These are phyloP conservation scores for Aureobasidium subglaciale DNA, from an alignment of 2,329 filamentous ascomycete species.

Conservation along the genomic window DNA sequence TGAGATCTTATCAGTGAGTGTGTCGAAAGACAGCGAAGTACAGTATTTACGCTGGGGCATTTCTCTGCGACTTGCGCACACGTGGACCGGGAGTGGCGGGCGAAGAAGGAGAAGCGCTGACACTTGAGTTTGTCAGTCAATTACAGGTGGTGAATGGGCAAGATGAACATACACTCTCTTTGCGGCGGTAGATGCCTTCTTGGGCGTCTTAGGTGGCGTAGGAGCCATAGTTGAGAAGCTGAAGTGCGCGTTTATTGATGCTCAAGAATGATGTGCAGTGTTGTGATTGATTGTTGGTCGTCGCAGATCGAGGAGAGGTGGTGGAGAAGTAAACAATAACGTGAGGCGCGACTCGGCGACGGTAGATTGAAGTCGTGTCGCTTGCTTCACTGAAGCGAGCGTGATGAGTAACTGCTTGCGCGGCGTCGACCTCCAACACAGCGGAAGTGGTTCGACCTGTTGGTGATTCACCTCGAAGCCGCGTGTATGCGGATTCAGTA, in stretches of 20 bases:
- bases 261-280: too few species aligned
- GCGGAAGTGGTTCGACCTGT: too few species aligned
- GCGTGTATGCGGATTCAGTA: too few species aligned
- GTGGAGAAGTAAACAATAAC: neutral
- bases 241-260: too few species aligned
- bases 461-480: too few species aligned
- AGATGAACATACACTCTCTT: neutral
- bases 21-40: neutral
- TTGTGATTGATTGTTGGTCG: too few species aligned
- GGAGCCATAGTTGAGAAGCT: neutral
- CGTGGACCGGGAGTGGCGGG: neutral
- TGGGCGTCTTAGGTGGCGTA: neutral
- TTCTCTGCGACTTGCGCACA: neutral
- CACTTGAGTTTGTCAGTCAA: neutral
- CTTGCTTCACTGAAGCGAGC: neutral
- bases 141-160: accelerated
- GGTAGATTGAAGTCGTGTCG: neutral
- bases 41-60: neutral
- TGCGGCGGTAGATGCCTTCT: neutral
- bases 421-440: too few species aligned
- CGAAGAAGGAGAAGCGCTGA: neutral
- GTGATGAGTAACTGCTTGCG: too few species aligned
- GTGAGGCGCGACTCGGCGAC: neutral
- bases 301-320: too few species aligned
- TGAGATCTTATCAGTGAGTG: neutral